Evolutionary conservation across 2,329 filamentous ascomycete genomes (phyloP), one percentile per base, ranked within the genome.

Genomic region (Basipetospora chlamydospora): DNA sequence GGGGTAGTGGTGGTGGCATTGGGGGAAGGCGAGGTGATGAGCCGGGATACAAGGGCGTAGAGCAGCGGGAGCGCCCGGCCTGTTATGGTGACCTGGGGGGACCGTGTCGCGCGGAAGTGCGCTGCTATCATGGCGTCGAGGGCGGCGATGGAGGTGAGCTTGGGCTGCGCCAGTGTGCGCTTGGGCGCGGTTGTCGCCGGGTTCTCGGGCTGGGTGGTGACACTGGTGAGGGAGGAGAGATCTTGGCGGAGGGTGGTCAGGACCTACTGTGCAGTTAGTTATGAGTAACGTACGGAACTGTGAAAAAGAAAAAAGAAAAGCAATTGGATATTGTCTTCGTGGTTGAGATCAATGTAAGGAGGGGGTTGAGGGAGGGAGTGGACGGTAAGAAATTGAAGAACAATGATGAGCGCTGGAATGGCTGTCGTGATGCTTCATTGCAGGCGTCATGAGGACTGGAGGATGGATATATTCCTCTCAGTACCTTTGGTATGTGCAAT

Each of bases 61-160:
- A 77, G 47, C 7, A 79, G 56, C 0, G 70, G 64, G 10, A 72
- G 55, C 40, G 64, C 55, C 9, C 68, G 64, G 2, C 73, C 71
- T 12, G 60, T 60, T 36, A 77, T 50, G 11, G 64, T 58, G 11
- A 77, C 49, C 2, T 61, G 57, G 1, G 61, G 51, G 0, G 60
- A 56, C 37, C 64, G 63, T 0, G 66, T 69, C 8, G 59, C 57
- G 21, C 59, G 59, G 35, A 67, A 64, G 49, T 72, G 65, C 2
- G 53, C 56, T 6, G 50, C 47, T 23, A 61, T 56, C 16, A 77
- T 52, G 6, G 49, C 49, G 45, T 73, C 60, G 10, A 77, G 58
- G 3, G 52, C 49, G 2, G 55, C 47, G 30, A 76, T 55, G 37
- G 56, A 48, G 3, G 58, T 62, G n/a, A 41, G 41, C 38, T 58